Evolutionary conservation across 495 filamentous ascomycete genomes (phyloP).

Genomic region (Sphaerosporella brunnea): DNA sequence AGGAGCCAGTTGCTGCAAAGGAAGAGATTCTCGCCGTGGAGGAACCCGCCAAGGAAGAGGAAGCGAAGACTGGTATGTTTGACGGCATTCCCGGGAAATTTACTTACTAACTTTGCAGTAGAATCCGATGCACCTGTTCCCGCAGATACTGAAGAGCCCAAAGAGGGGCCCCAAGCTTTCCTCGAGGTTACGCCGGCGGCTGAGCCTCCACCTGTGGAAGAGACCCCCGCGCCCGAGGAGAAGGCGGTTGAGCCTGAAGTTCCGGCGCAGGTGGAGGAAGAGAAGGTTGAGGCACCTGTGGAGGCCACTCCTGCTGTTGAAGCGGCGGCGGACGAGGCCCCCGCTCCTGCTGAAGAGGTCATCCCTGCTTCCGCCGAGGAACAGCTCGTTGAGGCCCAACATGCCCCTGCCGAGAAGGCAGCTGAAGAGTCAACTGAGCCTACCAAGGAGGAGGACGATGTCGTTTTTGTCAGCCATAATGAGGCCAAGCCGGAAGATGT

Average conservation of each 20-base stretch:
- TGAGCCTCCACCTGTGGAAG: not conserved
- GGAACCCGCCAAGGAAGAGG: not conserved
- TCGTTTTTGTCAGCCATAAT: conserved; percentile 12
- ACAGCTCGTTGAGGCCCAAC: no score
- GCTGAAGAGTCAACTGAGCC: not conserved
- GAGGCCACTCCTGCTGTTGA: no score
- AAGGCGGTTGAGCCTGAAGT: not conserved
- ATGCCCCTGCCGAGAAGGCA: no score
- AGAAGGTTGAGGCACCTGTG: not conserved
- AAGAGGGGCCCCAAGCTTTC: not conserved
- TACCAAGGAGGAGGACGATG: conserved; percentile 8
- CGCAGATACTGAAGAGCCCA: conserved; percentile 6
- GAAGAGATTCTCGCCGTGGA: conserved; percentile 4
- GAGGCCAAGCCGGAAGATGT: conserved; percentile 21
- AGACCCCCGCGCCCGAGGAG: not conserved
- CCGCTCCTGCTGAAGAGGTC: no score
- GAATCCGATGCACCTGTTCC: conserved; percentile 11
- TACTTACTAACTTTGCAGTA: no score
- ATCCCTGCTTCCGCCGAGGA: no score
- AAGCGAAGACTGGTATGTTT: not conserved
- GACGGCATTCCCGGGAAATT: no score
- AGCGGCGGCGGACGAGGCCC: no score
- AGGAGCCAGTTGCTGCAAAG: conserved; percentile 7
- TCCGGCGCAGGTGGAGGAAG: no score
- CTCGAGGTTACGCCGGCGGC: not conserved